Base-by-base conservation (phyloP, 495 filamentous ascomycete genomes). In the Penicillium waksmanii region DNA sequence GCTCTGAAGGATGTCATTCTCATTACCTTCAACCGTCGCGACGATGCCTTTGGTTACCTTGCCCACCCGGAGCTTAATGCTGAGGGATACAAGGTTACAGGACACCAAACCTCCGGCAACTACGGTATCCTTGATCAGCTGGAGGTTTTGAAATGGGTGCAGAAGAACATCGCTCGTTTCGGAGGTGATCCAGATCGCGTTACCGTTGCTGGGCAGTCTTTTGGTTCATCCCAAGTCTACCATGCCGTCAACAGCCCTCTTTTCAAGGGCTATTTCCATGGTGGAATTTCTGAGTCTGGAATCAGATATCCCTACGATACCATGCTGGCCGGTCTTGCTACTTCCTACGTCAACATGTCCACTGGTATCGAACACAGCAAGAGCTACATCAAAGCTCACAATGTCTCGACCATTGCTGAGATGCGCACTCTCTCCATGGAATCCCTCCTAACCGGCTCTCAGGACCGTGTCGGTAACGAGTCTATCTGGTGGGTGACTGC, bases 1-100 rank as follows among this genome's bases (percentile, higher is more conserved):
- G 67, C 70, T 3, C 19, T 65, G 48, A 73, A 74, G 53, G 67
- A 68, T 57, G 80, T 91, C 53, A 76, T 91, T 17, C 71, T 89
- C 47, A 82, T 92, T 13, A 86, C 83, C 61, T 85, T 90, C 77
- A 91, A 90, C 65, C 88, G 88, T 59, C 83, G 89, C 13, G 85
- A 89, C 13, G 87, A 87, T 6, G 73, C 85, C 0, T 87, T 83
- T 64, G 89, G 89, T 0, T 90, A 87, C 58, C 77, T 91, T 0
- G 85, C 89, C 2, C 80, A 83, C 53, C 74, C 84, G 7, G 76
- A 84, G 23, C 74, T 90, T 31, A 74, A 78, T 50, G 64, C 58
- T 4, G 70, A 73, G 44, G 62, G 61, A 15, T 56, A 57, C n/a
- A 18, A 48, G 15, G 46, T 53, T 11, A 64, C 58, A 19, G 73